Conservation (phyloP, 2,329 filamentous ascomycete species). For the Cercospora citrullina region DNA sequence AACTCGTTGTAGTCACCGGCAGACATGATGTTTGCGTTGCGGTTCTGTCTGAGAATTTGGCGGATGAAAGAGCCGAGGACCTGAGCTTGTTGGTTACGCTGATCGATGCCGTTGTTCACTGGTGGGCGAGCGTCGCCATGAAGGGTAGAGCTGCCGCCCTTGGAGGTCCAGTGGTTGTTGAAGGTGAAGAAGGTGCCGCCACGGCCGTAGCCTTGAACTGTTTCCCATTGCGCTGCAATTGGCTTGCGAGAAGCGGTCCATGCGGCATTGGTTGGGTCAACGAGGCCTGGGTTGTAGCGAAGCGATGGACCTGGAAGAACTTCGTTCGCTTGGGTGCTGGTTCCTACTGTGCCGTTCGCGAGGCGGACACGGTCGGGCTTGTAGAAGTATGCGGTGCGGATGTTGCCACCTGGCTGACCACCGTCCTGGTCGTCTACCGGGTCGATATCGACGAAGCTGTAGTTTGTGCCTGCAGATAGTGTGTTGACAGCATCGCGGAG, state of each 20-base stretch:
- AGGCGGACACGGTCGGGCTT: slow-evolving; percentile 60
- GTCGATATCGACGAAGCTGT: slow-evolving; percentile 61
- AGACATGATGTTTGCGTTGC: slow-evolving; percentile 58
- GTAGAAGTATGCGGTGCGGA: slow-evolving; percentile 70
- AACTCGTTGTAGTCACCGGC: slow-evolving; percentile 76
- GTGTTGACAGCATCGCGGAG: slow-evolving; percentile 55
- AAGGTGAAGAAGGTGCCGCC: slow-evolving; percentile 66
- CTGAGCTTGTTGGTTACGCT: slow-evolving; percentile 58
- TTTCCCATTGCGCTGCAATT: slow-evolving; percentile 65
- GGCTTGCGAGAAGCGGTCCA: slow-evolving; percentile 67
- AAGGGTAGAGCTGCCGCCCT: slow-evolving; percentile 64
- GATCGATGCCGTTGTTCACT: slow-evolving; percentile 62
- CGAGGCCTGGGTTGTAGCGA: slow-evolving; percentile 67
- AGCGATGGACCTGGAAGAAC: slow-evolving; percentile 61
- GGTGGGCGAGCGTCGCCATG: slow-evolving; percentile 67
- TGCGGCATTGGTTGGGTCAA: slow-evolving; percentile 61
- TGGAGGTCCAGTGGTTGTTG: slow-evolving; percentile 68
- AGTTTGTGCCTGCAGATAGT: slow-evolving; percentile 51
- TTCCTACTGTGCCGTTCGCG: slow-evolving; percentile 60
- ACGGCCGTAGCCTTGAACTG: slow-evolving; percentile 47
- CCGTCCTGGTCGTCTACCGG: slow-evolving; percentile 64
- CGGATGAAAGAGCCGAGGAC: slow-evolving; percentile 60
- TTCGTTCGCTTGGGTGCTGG: slow-evolving; percentile 55
- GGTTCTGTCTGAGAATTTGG: slow-evolving; percentile 58
- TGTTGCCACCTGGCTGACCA: slow-evolving; percentile 69